phyloP scores from a whole-genome alignment of 2,329 filamentous ascomycete genomes.

The Ophiostoma perfectum region DNA sequence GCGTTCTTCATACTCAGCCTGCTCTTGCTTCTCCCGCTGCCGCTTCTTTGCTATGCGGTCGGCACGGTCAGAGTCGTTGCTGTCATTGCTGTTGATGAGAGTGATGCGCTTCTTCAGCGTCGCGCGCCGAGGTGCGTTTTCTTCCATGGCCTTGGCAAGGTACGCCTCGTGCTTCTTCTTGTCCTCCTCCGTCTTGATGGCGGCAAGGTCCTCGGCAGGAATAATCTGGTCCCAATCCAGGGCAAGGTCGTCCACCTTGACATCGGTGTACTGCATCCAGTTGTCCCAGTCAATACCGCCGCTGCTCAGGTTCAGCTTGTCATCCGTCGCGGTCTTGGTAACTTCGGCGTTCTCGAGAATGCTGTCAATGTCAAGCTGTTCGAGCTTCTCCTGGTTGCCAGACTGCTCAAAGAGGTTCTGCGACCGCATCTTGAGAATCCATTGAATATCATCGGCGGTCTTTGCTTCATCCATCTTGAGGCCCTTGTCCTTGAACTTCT shows the following conservation, averaged over 20 bases:
- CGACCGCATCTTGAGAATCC: slow-evolving; percentile 94
- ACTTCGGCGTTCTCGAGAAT: slow-evolving; percentile 96
- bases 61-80: slow-evolving; percentile 53
- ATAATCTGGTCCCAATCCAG: slow-evolving; percentile 99
- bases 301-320: slow-evolving; percentile 85
- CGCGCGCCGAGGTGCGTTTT: slow-evolving; percentile 75
- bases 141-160: slow-evolving; percentile 73
- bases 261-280: slow-evolving; percentile 95
- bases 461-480: slow-evolving; percentile 72
- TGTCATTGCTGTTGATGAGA: slow-evolving; percentile 25
- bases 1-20: slow-evolving; percentile 68
- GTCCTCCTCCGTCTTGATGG: slow-evolving; percentile 84
- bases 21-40: slow-evolving; percentile 60
- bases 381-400: slow-evolving; percentile 90
- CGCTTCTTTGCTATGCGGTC: slow-evolving; percentile 62
- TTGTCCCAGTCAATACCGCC: slow-evolving; percentile 82
- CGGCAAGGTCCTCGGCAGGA: slow-evolving; percentile 83
- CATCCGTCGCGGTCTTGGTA: slow-evolving; percentile 90
- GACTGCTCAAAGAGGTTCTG: slow-evolving; percentile 99
- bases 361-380: slow-evolving; percentile 95
- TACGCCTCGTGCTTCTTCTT: slow-evolving; percentile 77
- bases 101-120: slow-evolving; percentile 52
- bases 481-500: slow-evolving; percentile 73
- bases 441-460: slow-evolving; percentile 90
- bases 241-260: slow-evolving; percentile 75